Percentiles rank a stretch among this genome's conserved stretches.
Conservation (phyloP, 129 eudicot species). For the Smallanthus sonchifolius region DNA sequence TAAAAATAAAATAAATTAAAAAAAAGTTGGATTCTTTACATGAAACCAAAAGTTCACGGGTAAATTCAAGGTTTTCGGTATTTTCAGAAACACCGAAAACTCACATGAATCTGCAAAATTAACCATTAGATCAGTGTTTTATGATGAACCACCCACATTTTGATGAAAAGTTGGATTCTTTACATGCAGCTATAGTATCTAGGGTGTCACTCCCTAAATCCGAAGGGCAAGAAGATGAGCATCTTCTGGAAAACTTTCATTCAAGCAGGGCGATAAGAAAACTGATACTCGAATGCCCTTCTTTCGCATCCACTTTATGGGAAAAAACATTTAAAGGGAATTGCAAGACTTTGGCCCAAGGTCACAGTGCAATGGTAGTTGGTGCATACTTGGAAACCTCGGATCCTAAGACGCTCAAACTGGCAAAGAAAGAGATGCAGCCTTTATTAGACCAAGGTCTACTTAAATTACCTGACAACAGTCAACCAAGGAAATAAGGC, state of each 20-base stretch:
- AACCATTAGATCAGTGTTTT: too few relatives aligned
- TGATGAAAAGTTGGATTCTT: conserved; percentile 49
- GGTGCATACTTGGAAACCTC: conserved; percentile 68
- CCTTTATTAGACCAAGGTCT: conserved; percentile 59
- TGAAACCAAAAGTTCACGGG: too few relatives aligned
- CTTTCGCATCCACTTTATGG: conserved; percentile 77
- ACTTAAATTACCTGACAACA: conserved; percentile 46
- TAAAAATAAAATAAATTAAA: too few relatives aligned
- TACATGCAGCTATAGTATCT: conserved; percentile 61
- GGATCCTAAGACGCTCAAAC: conserved; percentile 40
- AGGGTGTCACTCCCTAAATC: conserved; percentile 54
- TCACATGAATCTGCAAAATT: too few relatives aligned
- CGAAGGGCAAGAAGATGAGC: conserved; percentile 58
- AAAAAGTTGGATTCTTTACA: too few relatives aligned
- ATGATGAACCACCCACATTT: conserved; percentile 51
- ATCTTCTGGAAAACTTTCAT: conserved; percentile 74
- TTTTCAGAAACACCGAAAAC: too few relatives aligned
- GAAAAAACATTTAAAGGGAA: conserved; percentile 66
- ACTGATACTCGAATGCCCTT: conserved; percentile 69
- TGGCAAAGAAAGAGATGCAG: conserved; percentile 71
- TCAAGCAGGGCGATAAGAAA: conserved; percentile 80
- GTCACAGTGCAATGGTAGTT: conserved; percentile 80
- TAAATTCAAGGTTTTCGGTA: too few relatives aligned
- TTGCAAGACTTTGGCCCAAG: conserved; percentile 65
- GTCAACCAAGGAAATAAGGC: conserved; percentile 21